These are phyloP conservation scores for Rhynchosporium graminicola DNA, from an alignment of 2,329 filamentous ascomycete genomes.

Conservation along the genomic window DNA sequence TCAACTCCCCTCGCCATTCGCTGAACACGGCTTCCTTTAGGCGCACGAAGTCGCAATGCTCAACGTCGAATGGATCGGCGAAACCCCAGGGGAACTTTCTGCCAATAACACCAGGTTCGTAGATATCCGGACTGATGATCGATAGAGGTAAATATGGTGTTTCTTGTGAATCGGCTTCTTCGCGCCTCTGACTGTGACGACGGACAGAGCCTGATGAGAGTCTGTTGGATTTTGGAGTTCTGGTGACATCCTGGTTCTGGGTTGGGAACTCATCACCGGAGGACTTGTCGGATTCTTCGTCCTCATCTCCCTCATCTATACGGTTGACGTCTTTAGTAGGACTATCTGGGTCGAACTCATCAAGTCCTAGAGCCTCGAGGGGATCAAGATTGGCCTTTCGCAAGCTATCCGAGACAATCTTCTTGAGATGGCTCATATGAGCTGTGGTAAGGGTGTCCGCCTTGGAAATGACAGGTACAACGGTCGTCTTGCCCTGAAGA, in stretches of 20 bases:
- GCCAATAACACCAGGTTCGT: conserved; percentile 77
- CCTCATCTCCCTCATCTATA: conserved; percentile 60
- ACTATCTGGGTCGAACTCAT: conserved; percentile 67
- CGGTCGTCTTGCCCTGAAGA: conserved; percentile 89
- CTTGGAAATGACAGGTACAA: conserved; percentile 94
- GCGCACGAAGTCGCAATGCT: conserved; percentile 91
- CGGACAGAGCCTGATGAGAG: conserved; percentile 39
- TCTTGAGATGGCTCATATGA: conserved; percentile 92
- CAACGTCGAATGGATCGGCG: conserved; percentile 85
- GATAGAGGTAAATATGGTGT: conserved; percentile 81
- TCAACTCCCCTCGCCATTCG: conserved; percentile 89
- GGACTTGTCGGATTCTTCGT: conserved; percentile 38
- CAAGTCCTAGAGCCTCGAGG: conserved; percentile 79
- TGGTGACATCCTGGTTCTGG: conserved; percentile 33
- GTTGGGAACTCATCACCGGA: conserved; percentile 45
- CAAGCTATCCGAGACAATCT: conserved; percentile 83
- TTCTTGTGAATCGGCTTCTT: conserved; percentile 50
- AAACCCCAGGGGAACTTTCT: conserved; percentile 96
- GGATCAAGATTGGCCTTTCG: conserved; percentile 86
- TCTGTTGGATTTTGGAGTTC: conserved; percentile 40
- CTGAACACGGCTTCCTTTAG: conserved; percentile 90
- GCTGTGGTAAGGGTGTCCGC: conserved; percentile 94
- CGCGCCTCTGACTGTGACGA: conserved; percentile 36
- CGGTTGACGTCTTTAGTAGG: conserved; percentile 45
- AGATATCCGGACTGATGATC: conserved; percentile 90